Base-by-base conservation (phyloP, 257 asterid species). In the Ilex aquifolium region DNA sequence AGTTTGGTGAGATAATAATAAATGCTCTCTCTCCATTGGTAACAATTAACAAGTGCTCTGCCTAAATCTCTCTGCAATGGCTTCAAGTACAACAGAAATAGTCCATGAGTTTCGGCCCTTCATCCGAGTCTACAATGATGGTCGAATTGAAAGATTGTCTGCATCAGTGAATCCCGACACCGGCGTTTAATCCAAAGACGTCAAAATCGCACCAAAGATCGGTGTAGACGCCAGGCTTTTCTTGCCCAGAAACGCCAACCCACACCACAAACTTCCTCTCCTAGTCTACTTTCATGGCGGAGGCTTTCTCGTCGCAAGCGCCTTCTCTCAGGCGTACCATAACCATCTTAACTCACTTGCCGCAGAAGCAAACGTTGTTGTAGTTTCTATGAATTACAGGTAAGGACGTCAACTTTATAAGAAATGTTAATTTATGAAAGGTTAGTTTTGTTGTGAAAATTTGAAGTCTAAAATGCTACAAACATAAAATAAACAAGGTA, bases 211-310 rank as follows among this genome's bases (percentile, higher is more conserved):
- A 0, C 66, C 72, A 7, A 50, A 74, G 7, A 51, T 39, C 44
- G 59, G 63, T 21, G 31, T 83, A 2, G 62, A 81, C 13, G 94
- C 85, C 10, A 63, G 94, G 53, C 56, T 85, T 17, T 78, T 69
- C 80, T 66, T 76, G 2, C 94, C 93, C 40, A 59, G 32, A 11
- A 53, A 48, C 56, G 46, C 76, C 30, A 16, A 40, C 13, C 72
- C 74, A 2, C 65, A 32, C 14, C 44, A 48, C 0, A 83, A 83
- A 55, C 83, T 81, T 13, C 91, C 95, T 1, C 70, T 85, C 0
- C 39, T 85, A 0, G 70, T 88, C 58, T 88, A 83, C 80, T 77
- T 75, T 44, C 91, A 85, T 40, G 95, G 94, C 14, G 95, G 95
- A 3, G 94, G 63, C 4, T 88, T 81, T 29, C 15, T 71, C 14